Percentiles rank a stretch among this genome's conserved stretches.
phyloP scores from a whole-genome alignment of 805 yeast species.

The Isabelozyma rhagii region DNA sequence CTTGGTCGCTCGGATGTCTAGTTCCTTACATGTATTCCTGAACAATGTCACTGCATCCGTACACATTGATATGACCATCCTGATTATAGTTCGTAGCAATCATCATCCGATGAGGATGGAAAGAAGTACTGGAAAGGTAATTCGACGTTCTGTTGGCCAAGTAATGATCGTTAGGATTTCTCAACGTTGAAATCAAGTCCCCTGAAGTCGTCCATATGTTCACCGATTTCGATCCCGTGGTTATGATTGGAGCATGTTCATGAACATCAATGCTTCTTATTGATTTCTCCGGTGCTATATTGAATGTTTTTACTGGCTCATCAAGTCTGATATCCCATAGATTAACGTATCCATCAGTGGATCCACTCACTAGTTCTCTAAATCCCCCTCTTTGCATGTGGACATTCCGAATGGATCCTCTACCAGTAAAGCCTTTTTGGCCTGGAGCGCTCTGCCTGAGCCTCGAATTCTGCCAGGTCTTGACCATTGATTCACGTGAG shows the following conservation, averaged over 20 bases:
- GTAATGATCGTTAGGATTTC: conserved; percentile 44
- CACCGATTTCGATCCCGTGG: conserved; percentile 78
- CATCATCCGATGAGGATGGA: conserved; percentile 96
- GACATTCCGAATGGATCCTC: conserved; percentile 66
- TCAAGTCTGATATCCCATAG: conserved; percentile 86
- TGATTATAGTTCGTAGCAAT: conserved; percentile 82
- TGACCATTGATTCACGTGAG: conserved; percentile 80
- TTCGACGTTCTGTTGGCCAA: conserved; percentile 44
- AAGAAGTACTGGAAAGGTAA: conserved; percentile 63
- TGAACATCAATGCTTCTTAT: conserved; percentile 75
- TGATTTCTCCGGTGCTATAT: conserved; percentile 49
- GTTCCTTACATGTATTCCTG: conserved; percentile 24
- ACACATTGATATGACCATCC: conserved; percentile 66
- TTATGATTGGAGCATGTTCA: conserved; percentile 94
- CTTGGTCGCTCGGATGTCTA: too few species aligned
- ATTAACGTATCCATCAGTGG: conserved; percentile 76
- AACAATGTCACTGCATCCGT: conserved; percentile 38
- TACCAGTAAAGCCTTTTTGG: conserved; percentile 23
- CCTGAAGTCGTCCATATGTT: conserved; percentile 88
- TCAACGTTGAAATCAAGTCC: conserved; percentile 60
- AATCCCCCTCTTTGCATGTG: conserved; percentile 97
- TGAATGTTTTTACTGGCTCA: conserved; percentile 67
- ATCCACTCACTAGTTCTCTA: conserved; percentile 83
- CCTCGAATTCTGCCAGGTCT: conserved; percentile 62
- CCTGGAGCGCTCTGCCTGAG: conserved; percentile 13